phyloP scores from a whole-genome alignment of 306 rosid genomes.

The Carpinus viminea region DNA sequence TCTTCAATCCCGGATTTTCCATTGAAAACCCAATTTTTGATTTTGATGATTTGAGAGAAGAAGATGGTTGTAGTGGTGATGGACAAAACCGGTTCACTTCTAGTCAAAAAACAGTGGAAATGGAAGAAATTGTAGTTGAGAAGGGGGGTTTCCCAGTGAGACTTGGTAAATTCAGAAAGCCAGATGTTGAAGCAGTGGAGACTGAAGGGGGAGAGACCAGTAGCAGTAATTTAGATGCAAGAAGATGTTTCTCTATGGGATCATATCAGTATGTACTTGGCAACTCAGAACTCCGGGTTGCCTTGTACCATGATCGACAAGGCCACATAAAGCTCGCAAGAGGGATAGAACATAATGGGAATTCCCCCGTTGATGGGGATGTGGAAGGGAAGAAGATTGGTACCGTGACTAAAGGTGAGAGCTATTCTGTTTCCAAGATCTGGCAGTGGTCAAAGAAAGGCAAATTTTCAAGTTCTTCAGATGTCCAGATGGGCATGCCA shows the following conservation, averaged over 20 bases:
- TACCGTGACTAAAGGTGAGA: slow-evolving; percentile 85
- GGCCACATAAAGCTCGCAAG: slow-evolving; percentile 25
- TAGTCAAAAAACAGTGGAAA: slow-evolving; percentile 56
- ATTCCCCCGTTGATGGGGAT: slow-evolving; percentile 52
- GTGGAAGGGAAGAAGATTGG: slow-evolving; percentile 76
- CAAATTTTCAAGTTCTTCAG: slow-evolving; percentile 55
- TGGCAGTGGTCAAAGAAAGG: slow-evolving; percentile 97
- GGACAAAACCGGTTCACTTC: slow-evolving; percentile 49
- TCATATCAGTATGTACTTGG: slow-evolving; percentile 89
- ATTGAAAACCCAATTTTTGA: slow-evolving; percentile 79
- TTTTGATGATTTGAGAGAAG: slow-evolving; percentile 75
- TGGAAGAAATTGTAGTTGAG: slow-evolving; percentile 63
- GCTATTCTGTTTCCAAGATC: slow-evolving; percentile 93
- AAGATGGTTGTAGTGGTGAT: slow-evolving; percentile 55
- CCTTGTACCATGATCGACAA: slow-evolving; percentile 50
- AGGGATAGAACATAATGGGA: slow-evolving; percentile 46
- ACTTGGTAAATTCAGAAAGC: slow-evolving; percentile 79
- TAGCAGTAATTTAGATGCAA: slow-evolving; percentile 91
- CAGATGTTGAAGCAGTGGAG: slow-evolving; percentile 51
- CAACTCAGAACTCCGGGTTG: slow-evolving; percentile 64
- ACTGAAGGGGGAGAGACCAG: slow-evolving; percentile 76
- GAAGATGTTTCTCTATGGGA: slow-evolving; percentile 96
- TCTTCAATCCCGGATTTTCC: slow-evolving; percentile 57
- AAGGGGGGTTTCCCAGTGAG: slow-evolving; percentile 83
- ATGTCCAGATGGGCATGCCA: slow-evolving; percentile 61